phyloP scores from a whole-genome alignment of 192 early-diverging fungal genomes.

The Linnemannia schmuckeri region DNA sequence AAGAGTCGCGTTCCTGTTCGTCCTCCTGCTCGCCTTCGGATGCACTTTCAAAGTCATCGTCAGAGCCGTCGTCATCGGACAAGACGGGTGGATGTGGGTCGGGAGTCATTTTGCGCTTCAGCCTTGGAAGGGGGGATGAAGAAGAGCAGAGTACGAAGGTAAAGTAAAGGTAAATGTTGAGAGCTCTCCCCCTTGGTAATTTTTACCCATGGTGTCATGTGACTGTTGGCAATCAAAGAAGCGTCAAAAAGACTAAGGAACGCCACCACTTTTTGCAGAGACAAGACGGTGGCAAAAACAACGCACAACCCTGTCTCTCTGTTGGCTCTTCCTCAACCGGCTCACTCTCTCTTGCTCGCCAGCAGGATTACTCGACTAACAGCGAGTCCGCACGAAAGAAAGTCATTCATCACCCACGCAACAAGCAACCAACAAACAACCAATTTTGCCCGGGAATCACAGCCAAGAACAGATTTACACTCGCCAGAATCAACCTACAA shows the following conservation, averaged over 20 bases:
- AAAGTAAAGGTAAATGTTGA: not conserved
- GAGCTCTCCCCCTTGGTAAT: not conserved
- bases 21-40: constrained; percentile 39
- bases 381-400: too few species aligned
- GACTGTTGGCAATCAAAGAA: not conserved
- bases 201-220: not conserved
- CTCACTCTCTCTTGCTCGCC: too few species aligned
- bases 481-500: not conserved
- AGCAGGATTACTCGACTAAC: too few species aligned
- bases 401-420: too few species aligned
- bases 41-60: constrained; percentile 39
- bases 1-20: not conserved
- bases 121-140: not conserved
- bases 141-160: not conserved
- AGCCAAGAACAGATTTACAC: not conserved
- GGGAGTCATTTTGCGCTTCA: not conserved
- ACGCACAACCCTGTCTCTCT: too few species aligned
- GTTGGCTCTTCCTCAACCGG: too few species aligned
- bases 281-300: too few species aligned
- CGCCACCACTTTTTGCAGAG: not conserved
- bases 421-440: too few species aligned
- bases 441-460: too few species aligned
- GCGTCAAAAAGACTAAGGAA: not conserved
- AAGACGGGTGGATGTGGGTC: constrained; percentile 1
- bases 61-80: constrained; percentile 15